These are phyloP conservation scores for Candida nanaspora DNA, from an alignment of 805 yeast genomes.

Conservation along the genomic window DNA sequence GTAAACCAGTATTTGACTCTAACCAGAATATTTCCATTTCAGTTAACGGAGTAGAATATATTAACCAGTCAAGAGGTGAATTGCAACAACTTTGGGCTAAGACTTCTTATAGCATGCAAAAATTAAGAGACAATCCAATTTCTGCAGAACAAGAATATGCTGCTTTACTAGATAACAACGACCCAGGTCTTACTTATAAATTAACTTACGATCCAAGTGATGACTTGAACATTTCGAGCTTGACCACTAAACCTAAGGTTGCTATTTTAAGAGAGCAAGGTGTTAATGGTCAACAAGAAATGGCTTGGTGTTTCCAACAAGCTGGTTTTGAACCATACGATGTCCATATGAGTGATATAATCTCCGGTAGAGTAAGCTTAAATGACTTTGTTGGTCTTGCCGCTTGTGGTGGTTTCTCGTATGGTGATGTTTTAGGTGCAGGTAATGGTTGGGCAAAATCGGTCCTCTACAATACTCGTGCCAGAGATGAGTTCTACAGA, in stretches of 20 bases:
- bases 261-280: slow-evolving; percentile 98
- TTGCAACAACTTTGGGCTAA: slow-evolving; percentile 81
- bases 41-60: slow-evolving; percentile 39
- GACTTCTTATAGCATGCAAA: slow-evolving; percentile 86
- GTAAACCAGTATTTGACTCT: slow-evolving; percentile 50
- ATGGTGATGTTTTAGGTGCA: slow-evolving; percentile 98
- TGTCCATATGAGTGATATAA: slow-evolving; percentile 92
- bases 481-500: slow-evolving; percentile 65
- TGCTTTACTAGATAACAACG: slow-evolving; percentile 65
- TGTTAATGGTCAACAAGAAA: slow-evolving; percentile 95
- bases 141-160: slow-evolving; percentile 82
- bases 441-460: slow-evolving; percentile 99
- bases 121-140: slow-evolving; percentile 88
- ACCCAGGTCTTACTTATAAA: slow-evolving; percentile 85
- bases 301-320: slow-evolving; percentile 94
- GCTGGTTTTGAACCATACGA: slow-evolving; percentile 94
- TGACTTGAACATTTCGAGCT: slow-evolving; percentile 32
- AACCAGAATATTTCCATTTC: slow-evolving; percentile 40
- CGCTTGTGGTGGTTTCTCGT: slow-evolving; percentile 98
- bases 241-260: slow-evolving; percentile 63
- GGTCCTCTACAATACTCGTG: slow-evolving; percentile 73
- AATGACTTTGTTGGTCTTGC: slow-evolving; percentile 87
- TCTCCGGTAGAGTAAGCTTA: slow-evolving; percentile 63
- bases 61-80: slow-evolving; percentile 51
- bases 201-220: slow-evolving; percentile 61